Percentiles rank a stretch among this genome's conserved stretches.
Evolutionary conservation across 2,329 filamentous ascomycete genomes (phyloP).

Genomic region (Coccinonectria pachysandricola): DNA sequence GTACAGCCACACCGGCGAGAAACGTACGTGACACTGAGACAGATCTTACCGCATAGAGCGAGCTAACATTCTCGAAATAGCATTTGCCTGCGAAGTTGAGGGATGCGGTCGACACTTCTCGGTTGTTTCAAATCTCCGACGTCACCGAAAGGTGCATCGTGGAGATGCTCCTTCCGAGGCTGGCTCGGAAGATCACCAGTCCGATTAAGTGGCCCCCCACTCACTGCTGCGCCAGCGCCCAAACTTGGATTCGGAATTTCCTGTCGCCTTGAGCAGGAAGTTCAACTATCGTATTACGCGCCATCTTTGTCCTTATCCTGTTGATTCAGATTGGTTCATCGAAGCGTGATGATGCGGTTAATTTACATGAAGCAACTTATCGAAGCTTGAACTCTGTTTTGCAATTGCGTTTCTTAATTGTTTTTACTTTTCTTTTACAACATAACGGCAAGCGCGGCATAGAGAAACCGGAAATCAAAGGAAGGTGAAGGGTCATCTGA

Average conservation of each 20-base stretch:
- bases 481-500: no score
- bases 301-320: no score
- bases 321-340: no score
- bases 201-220: conserved; percentile 39
- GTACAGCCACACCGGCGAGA: conserved; percentile 97
- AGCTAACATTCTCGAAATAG: conserved; percentile 34
- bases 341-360: background rate
- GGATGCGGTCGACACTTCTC: conserved; percentile 95
- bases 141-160: conserved; percentile 91
- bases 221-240: no score
- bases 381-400: no score
- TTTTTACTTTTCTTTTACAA: conserved; percentile 13
- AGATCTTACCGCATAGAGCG: no score
- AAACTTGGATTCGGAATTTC: no score
- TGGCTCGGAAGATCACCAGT: conserved; percentile 53
- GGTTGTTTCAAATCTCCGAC: conserved; percentile 87
- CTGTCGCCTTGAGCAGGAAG: no score
- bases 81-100: conserved; percentile 88
- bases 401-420: no score
- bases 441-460: conserved; percentile 17
- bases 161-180: conserved; percentile 54
- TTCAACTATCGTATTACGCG: no score
- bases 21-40: conserved; percentile 70
- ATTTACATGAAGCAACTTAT: conserved; percentile 1
- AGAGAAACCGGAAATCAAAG: conserved; percentile 20